Base-by-base conservation (phyloP, 345 rosid genomes). In the Syzygium grande region DNA sequence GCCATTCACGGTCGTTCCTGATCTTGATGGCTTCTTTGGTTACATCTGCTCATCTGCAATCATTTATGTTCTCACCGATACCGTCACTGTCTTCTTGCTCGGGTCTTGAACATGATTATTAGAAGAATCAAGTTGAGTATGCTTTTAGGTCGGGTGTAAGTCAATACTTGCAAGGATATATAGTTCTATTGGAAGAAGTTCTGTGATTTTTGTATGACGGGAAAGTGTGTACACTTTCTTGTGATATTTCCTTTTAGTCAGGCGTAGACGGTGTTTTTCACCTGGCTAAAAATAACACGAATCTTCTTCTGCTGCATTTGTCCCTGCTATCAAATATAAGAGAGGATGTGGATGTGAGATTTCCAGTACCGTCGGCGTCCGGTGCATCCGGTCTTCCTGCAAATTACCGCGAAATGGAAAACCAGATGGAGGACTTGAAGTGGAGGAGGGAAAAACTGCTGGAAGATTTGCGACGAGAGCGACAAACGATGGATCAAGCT, bases 381-480 rank as follows among this genome's bases (percentile, higher is more conserved):
- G 65, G 59, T 54, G 77, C 61, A 58, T 87, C 94, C 51, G 88
- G 53, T 41, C 12, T 30, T 12, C 90, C 90, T 51, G 91, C 91
- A 56, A 90, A 84, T 73, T 92, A 90, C 89, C 63, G 38, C 53
- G 97, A 94, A 87, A 88, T 89, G 34, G 98, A 96, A 93, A 94
- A 87, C 90, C 92, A 92, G 90, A 91, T 94, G 86, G 91, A 91
- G 90, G 97, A 93, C 91, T 88, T 90, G 90, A 93, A 79, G 85
- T 92, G 96, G 95, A 91, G 89, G 88, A 94, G 92, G 89, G 98
- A 95, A 52, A 98, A 92, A 52, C 43, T 88, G 84, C 84, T 87
- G 79, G 97, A 94, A 86, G 98, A 96, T 87, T 86, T 94, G 9
- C 94, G 91, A 93, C 89, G 96, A 90, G 98, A 94, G 93, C 86